phyloP scores from a whole-genome alignment of 169 alveolate species.

The Cystoisospora suis region DNA sequence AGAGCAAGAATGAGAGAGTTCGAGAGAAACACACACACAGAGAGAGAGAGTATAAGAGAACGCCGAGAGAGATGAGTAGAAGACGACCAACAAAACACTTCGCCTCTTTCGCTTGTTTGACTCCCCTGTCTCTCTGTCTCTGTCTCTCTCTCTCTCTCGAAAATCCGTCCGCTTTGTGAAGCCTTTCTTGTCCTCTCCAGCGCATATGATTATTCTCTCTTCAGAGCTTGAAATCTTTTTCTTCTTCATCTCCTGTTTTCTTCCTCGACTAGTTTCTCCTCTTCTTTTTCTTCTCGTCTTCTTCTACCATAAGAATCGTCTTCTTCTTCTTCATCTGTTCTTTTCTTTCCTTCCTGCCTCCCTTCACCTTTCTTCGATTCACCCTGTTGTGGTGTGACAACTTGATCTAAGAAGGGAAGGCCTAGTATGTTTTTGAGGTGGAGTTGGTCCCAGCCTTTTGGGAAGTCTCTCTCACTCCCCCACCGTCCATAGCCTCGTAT shows the following conservation, averaged over 20 bases:
- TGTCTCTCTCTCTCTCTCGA: not conserved
- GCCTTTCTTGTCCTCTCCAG: not conserved
- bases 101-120: not conserved
- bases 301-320: not conserved
- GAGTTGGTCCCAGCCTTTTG: conserved; percentile 88
- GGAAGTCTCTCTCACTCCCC: conserved; percentile 86
- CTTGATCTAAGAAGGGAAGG: conserved; percentile 71
- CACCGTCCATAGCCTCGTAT: conserved; percentile 87
- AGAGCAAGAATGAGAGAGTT: too few species aligned
- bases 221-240: not conserved
- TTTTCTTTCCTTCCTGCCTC: too few species aligned
- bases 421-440: conserved; percentile 80
- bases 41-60: too few species aligned
- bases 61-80: too few species aligned
- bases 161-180: not conserved
- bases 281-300: not conserved
- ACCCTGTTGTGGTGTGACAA: too few species aligned
- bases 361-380: too few species aligned
- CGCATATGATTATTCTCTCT: not conserved
- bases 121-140: not conserved
- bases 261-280: not conserved
- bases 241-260: not conserved
- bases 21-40: too few species aligned
- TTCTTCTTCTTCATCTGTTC: too few species aligned
- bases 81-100: too few species aligned